Evolutionary conservation across 441 rosid species (phyloP).

Genomic region (Populus trichocarpa): DNA sequence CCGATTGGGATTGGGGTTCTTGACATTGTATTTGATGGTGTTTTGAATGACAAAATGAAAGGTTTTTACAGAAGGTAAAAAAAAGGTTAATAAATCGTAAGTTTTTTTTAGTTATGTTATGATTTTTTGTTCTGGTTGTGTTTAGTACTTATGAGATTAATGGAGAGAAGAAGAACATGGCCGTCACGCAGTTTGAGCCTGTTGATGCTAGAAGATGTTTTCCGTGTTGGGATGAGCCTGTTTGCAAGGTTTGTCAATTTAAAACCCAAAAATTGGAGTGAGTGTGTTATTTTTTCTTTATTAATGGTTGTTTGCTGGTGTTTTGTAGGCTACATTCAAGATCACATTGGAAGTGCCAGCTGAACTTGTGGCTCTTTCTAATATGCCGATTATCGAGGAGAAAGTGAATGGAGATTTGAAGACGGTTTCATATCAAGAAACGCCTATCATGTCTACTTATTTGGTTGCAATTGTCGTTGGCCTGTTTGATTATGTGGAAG

Average conservation of each 20-base stretch:
- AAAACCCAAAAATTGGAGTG: background rate
- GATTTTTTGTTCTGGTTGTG: background rate
- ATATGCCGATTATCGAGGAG: slow-evolving; percentile 80
- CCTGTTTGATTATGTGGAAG: slow-evolving; percentile 85
- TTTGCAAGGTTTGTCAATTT: slow-evolving; percentile 67
- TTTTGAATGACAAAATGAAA: slow-evolving; percentile 77
- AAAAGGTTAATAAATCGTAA: slow-evolving; percentile 14
- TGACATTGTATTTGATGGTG: slow-evolving; percentile 54
- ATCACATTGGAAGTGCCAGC: slow-evolving; percentile 80
- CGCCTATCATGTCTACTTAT: slow-evolving; percentile 97
- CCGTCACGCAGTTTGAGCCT: slow-evolving; percentile 96
- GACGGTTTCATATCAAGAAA: slow-evolving; percentile 72
- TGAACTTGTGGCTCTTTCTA: slow-evolving; percentile 84
- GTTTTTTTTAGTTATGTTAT: background rate
- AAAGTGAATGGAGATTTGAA: slow-evolving; percentile 65
- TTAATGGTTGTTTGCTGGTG: slow-evolving; percentile 11
- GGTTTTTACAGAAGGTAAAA: slow-evolving; percentile 88
- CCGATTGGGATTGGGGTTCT: slow-evolving; percentile 67
- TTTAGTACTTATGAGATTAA: slow-evolving; percentile 63
- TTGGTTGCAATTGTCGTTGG: slow-evolving; percentile 93
- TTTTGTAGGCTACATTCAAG: slow-evolving; percentile 80
- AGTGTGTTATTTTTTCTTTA: background rate
- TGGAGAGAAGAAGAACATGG: slow-evolving; percentile 96
- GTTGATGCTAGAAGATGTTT: slow-evolving; percentile 95
- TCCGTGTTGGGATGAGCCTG: slow-evolving; percentile 99